Percentiles rank a stretch among this genome's conserved stretches.
These are phyloP conservation scores for Tricholoma matsutake DNA, from an alignment of 768 basidiomycete species.

Conservation along the genomic window DNA sequence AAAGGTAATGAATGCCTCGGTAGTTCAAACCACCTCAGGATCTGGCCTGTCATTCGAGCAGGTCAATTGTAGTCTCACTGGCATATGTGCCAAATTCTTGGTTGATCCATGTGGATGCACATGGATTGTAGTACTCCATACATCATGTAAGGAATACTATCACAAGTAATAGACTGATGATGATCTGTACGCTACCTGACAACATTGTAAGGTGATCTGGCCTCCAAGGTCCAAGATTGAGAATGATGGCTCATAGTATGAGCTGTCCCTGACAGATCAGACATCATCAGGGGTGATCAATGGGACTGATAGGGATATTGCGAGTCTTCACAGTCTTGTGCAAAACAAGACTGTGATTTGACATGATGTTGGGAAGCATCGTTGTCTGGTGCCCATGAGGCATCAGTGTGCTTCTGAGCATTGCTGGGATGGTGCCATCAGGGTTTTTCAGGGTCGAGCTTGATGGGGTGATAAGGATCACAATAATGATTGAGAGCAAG, in stretches of 20 bases:
- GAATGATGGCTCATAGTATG: background rate
- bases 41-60: background rate
- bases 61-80: background rate
- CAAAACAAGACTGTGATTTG: background rate
- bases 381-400: too few species aligned
- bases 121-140: constrained; percentile 26
- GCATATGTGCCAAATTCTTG: background rate
- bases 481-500: background rate
- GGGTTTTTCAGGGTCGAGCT: background rate
- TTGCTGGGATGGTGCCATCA: background rate
- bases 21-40: background rate
- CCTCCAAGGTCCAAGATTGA: background rate
- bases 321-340: background rate
- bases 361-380: too few species aligned
- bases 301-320: background rate
- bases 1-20: background rate
- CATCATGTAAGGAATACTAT: constrained; percentile 19
- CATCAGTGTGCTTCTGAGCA: background rate
- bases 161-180: constrained; percentile 4
- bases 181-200: constrained; percentile 14
- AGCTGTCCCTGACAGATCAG: background rate
- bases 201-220: background rate
- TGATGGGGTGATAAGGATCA: background rate
- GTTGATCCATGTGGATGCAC: constrained; percentile 22
- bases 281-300: too few species aligned